These are phyloP conservation scores for Podospora pseudocomata DNA, from an alignment of 495 filamentous ascomycete genomes.

Conservation along the genomic window DNA sequence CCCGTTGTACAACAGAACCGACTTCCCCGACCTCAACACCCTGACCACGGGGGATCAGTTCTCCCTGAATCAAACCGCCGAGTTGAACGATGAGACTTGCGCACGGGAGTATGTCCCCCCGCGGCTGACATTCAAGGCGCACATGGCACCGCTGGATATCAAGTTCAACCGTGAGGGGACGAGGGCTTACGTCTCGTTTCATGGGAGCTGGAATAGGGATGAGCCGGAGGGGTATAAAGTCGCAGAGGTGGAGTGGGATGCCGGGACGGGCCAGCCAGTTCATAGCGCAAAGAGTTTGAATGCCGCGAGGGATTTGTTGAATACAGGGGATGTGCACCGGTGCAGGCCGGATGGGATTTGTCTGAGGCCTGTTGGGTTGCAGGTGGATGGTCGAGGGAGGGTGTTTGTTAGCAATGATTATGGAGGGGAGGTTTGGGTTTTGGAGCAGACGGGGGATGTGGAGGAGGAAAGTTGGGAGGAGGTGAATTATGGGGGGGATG, in stretches of 20 bases:
- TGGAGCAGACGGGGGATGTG: slow-evolving; percentile 26
- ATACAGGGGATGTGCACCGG: slow-evolving; percentile 39
- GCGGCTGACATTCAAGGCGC: slow-evolving; percentile 53
- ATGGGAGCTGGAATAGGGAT: slow-evolving; percentile 52
- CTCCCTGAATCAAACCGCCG: slow-evolving; percentile 21
- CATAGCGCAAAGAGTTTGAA: slow-evolving; percentile 38
- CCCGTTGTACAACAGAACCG: slow-evolving; percentile 54
- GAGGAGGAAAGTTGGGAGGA: background rate
- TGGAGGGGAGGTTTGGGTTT: slow-evolving; percentile 57
- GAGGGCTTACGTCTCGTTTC: slow-evolving; percentile 37
- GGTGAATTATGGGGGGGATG: background rate
- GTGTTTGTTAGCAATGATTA: slow-evolving; percentile 56
- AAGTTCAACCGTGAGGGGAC: slow-evolving; percentile 41
- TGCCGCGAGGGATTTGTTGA: slow-evolving; percentile 48
- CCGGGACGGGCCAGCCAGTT: slow-evolving; percentile 39
- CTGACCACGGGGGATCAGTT: slow-evolving; percentile 41
- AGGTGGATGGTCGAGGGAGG: slow-evolving; percentile 44
- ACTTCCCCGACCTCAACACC: slow-evolving; percentile 22
- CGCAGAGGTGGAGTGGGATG: slow-evolving; percentile 40
- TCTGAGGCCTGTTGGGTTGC: slow-evolving; percentile 55
- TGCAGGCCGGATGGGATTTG: slow-evolving; percentile 45
- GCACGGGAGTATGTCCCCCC: slow-evolving; percentile 40
- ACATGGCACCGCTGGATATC: slow-evolving; percentile 60
- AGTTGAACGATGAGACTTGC: slow-evolving; percentile 48
- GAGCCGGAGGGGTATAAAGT: slow-evolving; percentile 56